phyloP scores from a whole-genome alignment of 139 green algal genomes.

The Zygnema cylindricum region DNA sequence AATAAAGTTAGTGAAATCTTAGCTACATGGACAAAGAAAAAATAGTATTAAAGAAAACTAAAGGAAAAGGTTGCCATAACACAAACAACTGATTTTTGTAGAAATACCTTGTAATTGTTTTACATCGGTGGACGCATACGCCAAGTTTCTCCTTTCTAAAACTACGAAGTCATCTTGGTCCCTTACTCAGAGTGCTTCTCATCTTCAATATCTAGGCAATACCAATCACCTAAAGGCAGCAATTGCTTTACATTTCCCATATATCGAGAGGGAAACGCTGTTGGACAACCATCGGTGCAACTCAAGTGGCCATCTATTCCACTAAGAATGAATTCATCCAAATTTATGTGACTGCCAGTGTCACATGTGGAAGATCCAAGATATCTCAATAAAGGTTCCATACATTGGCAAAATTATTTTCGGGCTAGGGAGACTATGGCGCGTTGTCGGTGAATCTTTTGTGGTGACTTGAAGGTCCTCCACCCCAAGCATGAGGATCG shows the following conservation, averaged over 20 bases:
- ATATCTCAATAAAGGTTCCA: neutral
- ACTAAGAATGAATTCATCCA: constrained; percentile 83
- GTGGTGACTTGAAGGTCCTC: too few species aligned
- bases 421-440: too few species aligned
- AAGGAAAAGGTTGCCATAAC: too few species aligned
- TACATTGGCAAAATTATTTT: too few species aligned
- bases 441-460: too few species aligned
- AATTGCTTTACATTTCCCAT: constrained; percentile 62
- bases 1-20: too few species aligned
- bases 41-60: too few species aligned
- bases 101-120: constrained; percentile 12
- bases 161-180: neutral
- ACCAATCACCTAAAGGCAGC: constrained; percentile 67
- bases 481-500: too few species aligned
- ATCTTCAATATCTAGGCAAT: constrained; percentile 64
- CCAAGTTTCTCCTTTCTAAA: constrained; percentile 25
- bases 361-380: too few species aligned
- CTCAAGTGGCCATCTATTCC: constrained; percentile 79
- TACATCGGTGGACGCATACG: constrained; percentile 9
- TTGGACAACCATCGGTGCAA: constrained; percentile 90
- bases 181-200: neutral
- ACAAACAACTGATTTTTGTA: neutral
- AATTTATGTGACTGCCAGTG: constrained; percentile 32
- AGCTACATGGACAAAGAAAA: too few species aligned
- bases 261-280: constrained; percentile 86